Evolutionary conservation across 768 basidiomycete species (phyloP).

Genomic region (Phaeotremella fagi): DNA sequence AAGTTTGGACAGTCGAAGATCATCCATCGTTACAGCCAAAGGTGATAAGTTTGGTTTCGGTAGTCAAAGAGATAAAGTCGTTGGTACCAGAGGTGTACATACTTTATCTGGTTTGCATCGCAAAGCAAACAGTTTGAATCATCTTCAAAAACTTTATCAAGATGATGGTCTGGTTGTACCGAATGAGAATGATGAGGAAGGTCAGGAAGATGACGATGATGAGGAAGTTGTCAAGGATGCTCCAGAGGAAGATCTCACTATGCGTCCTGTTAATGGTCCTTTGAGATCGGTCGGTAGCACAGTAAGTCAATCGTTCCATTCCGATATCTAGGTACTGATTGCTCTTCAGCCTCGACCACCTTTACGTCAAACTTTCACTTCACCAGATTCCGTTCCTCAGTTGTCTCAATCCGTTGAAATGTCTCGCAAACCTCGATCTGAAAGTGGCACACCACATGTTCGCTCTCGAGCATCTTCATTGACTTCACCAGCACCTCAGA

Average conservation of each 20-base stretch:
- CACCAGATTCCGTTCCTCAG: slow-evolving; percentile 7
- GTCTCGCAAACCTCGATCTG: slow-evolving; percentile 6
- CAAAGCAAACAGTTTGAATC: slow-evolving; percentile 46
- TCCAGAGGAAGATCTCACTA: slow-evolving; percentile 63
- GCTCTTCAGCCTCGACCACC: slow-evolving; percentile 9
- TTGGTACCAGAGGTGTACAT: slow-evolving; percentile 41
- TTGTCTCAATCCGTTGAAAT: slow-evolving; percentile 3
- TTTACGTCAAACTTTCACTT: slow-evolving; percentile 16
- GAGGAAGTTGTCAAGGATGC: slow-evolving; percentile 29
- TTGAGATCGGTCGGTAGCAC: not conserved
- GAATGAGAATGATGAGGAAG: slow-evolving; percentile 16
- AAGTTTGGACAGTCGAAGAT: not conserved
- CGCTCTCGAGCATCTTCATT: slow-evolving; percentile 34
- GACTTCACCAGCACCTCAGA: slow-evolving; percentile 36
- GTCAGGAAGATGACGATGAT: slow-evolving; percentile 12
- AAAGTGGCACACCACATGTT: slow-evolving; percentile 4
- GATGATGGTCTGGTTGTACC: slow-evolving; percentile 20
- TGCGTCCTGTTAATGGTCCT: slow-evolving; percentile 49
- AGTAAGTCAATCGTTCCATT: too few relatives aligned
- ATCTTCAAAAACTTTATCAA: slow-evolving; percentile 34
- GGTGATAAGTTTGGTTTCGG: slow-evolving; percentile 1
- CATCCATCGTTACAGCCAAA: not conserved
- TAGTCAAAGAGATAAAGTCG: slow-evolving; percentile 18
- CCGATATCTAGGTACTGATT: too few relatives aligned
- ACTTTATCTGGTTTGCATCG: slow-evolving; percentile 48